phyloP scores from a whole-genome alignment of 2,329 filamentous ascomycete genomes.

The Fusarium austroafricanum region DNA sequence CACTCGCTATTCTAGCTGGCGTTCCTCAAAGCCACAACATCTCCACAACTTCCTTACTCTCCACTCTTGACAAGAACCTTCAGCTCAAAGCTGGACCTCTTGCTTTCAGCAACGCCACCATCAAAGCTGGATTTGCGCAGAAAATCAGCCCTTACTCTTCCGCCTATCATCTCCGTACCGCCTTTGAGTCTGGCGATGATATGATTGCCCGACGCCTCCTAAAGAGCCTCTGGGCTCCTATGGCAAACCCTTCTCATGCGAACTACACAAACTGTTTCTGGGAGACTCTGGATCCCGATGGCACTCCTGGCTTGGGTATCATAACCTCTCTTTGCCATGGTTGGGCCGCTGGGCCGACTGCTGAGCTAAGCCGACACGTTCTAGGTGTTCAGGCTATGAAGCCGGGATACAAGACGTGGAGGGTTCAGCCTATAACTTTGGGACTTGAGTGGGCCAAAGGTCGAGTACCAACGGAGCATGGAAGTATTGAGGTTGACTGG shows the following conservation, averaged over 20 bases:
- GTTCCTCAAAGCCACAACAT: background rate
- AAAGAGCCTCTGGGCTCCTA: background rate
- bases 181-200: background rate
- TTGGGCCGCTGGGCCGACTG: conserved; percentile 7
- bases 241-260: fast-evolving
- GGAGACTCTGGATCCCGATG: background rate
- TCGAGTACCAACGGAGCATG: background rate
- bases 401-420: background rate
- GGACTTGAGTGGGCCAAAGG: conserved; percentile 1
- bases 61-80: background rate
- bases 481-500: background rate
- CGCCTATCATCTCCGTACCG: background rate
- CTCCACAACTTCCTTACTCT: fast-evolving
- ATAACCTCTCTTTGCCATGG: background rate
- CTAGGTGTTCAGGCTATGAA: background rate
- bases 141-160: conserved; percentile 14
- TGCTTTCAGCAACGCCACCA: background rate
- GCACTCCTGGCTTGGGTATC: background rate
- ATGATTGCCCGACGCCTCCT: fast-evolving
- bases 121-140: background rate
- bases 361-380: background rate
- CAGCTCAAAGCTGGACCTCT: background rate
- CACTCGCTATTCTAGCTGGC: background rate
- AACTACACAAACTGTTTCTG: conserved; percentile 15
- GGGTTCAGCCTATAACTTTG: background rate